Percentiles rank a stretch among this genome's conserved stretches.
Evolutionary conservation across 2,329 filamentous ascomycete species (phyloP).

Genomic region (Fonsecaea pugnacius): DNA sequence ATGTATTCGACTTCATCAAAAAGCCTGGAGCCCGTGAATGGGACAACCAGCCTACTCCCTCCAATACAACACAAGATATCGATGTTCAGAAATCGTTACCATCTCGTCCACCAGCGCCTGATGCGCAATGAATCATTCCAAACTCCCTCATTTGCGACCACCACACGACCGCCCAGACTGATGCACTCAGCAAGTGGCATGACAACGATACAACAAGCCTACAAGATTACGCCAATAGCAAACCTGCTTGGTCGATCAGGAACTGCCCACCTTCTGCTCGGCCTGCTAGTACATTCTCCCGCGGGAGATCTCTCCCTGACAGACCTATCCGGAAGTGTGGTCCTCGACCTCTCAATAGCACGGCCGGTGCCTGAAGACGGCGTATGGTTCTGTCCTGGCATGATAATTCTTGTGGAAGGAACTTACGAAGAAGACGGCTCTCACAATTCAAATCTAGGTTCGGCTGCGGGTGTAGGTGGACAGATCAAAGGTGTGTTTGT

Average conservation of each 20-base stretch:
- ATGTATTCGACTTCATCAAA: conserved; percentile 68
- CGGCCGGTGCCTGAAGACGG: conserved; percentile 81
- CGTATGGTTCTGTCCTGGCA: conserved; percentile 91
- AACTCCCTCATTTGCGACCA: conserved; percentile 71
- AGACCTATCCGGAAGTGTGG: conserved; percentile 86
- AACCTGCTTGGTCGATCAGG: conserved; percentile 78
- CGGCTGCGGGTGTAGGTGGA: conserved; percentile 73
- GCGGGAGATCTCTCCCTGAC: conserved; percentile 76
- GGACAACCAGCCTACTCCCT: conserved; percentile 73
- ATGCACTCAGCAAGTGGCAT: conserved; percentile 63
- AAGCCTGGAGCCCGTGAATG: conserved; percentile 77
- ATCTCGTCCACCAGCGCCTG: conserved; percentile 88
- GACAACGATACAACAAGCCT: conserved; percentile 64
- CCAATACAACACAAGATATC: conserved; percentile 78
- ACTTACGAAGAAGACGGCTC: conserved; percentile 94
- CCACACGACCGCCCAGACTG: conserved; percentile 56
- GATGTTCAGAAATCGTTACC: conserved; percentile 86
- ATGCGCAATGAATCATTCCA: conserved; percentile 94
- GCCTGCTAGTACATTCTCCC: conserved; percentile 79
- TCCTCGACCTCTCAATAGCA: conserved; percentile 79
- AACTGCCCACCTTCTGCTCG: conserved; percentile 82
- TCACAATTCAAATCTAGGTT: conserved; percentile 69
- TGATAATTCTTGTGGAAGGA: conserved; percentile 93
- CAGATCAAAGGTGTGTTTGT: conserved; percentile 91
- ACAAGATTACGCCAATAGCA: conserved; percentile 86